Percentiles rank a stretch among this genome's conserved stretches.
phyloP scores from a whole-genome alignment of 805 yeast species.

The Wickerhamomyces ciferrii region DNA sequence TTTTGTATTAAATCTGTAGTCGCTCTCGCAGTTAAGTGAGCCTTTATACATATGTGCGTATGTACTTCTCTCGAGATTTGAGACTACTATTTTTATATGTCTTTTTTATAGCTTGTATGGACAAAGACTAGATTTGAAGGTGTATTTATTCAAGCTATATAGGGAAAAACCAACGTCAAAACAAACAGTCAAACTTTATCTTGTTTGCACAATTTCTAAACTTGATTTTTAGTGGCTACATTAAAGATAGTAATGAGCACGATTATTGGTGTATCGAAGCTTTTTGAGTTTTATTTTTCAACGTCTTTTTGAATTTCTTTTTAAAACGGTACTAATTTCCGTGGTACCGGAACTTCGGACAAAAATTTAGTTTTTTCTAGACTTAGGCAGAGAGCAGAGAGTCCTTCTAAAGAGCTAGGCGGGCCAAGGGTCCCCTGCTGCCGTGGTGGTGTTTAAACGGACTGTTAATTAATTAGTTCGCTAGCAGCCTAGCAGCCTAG shows the following conservation, averaged over 20 bases:
- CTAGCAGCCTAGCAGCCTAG: no score
- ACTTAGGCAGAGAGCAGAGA: neutral
- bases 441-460: no score
- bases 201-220: neutral
- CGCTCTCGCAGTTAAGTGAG: neutral
- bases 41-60: no score
- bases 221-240: neutral
- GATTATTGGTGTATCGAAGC: neutral
- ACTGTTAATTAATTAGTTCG: no score
- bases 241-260: neutral
- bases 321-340: neutral
- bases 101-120: neutral
- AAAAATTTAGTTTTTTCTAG: neutral
- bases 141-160: no score
- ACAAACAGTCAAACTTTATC: neutral
- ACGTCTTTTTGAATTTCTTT: neutral
- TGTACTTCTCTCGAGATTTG: neutral
- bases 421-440: no score
- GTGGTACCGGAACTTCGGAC: neutral
- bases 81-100: neutral
- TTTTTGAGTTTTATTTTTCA: neutral
- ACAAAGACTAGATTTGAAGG: no score
- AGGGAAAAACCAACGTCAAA: no score
- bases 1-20: neutral
- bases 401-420: no score